Base-by-base conservation (phyloP, 2,329 filamentous ascomycete genomes). In the Sarocladium brachiariae region DNA sequence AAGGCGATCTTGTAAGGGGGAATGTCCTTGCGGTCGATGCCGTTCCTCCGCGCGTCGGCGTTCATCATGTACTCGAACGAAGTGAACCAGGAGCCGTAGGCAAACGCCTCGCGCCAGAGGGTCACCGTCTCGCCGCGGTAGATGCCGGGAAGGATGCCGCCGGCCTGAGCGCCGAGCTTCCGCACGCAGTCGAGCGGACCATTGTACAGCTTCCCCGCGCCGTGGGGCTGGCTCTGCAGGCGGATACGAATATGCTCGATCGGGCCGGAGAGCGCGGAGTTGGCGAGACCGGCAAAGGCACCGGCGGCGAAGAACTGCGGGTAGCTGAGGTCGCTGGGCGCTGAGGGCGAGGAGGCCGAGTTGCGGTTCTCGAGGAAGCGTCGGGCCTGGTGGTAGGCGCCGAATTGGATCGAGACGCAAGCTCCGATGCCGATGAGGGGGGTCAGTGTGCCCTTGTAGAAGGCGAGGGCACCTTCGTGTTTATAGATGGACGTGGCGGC, bases 201-300 rank as follows among this genome's bases (percentile, higher is more conserved):
- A 24, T 64, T 65, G 76, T 97, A 99, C 38, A 99, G 77, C 14
- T 84, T 78, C 4, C 69, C 79, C 0, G 83, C 80, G 49, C 89
- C 90, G 72, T 97, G 93, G 2, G 93, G 93, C 70, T 99, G 93
- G 24, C 93, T 95, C 72, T 99, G 93, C 55, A 99, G 76, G 19
- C 93, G 81, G 70, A 99, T 99, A 64, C 93, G 87, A 61, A 97
- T 87, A 73, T 97, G 93, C 74, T 99, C 93, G 64, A 97, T 96
- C 10, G 93, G 93, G 1, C 84, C 83, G 4, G 91, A 96, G 61
- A 97, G 81, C 31, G 87, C 78, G 2, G 85, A 87, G 76, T 99
- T 99, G 64, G 91, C 84, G 50, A 97, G 70, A 59, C 93, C 93
- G 13, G 93, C 93, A 63, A 96, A 95, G 48, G 93, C 90, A 56